Base-by-base conservation (phyloP, 1,284 basidiomycete species). In the Thelephora terrestris region DNA sequence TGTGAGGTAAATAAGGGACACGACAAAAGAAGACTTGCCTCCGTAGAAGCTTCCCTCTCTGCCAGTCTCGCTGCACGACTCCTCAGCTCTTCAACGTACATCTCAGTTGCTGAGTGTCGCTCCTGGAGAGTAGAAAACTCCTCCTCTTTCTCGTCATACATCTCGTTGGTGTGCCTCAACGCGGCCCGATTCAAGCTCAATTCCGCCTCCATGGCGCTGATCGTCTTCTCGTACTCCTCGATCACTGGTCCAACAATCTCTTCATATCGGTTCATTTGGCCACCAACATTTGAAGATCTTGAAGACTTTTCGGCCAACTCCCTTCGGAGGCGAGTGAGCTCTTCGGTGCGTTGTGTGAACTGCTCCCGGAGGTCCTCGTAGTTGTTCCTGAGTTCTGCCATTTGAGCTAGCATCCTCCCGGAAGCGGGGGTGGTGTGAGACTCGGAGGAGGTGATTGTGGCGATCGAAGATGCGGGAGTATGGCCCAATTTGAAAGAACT, bases 221-320 rank as follows among this genome's bases (percentile, higher is more conserved):
- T 94, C 1, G 93, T 92, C 74, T 95, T 94, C 71, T 99, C 95
- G 66, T 99, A 99, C 70, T 98, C 95, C 64, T 95, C 86, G 50
- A 99, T 97, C 58, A 99, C 92, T 6, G 95, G 95, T 34, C 93
- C 94, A 18, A 98, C 93, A 50, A 96, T 95, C 64, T 93, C 89
- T 60, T 96, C 90, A 62, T 97, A 98, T 64, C 87, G 90, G 46
- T 75, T 80, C 5, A 83, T 81, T 34, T 77, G 81, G n/a, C 78
- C 79, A 34, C 80, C 60, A 18, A 85, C 76, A n/a, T 71, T 69
- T 58, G 59, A 67, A 57, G 64, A 72, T 52, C 57, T 59, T 9
- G 85, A 74, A 54, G 84, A 80, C 59, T 71, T 78, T 59, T 87
- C 86, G 25, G 83, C 85, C 23, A 88, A 73, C 58, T 90, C 86